A percentile compares a stretch with the other conserved stretches of the same genome.
These are phyloP conservation scores for Lasiosphaeria miniovina DNA, from an alignment of 495 filamentous ascomycete genomes.

Conservation along the genomic window DNA sequence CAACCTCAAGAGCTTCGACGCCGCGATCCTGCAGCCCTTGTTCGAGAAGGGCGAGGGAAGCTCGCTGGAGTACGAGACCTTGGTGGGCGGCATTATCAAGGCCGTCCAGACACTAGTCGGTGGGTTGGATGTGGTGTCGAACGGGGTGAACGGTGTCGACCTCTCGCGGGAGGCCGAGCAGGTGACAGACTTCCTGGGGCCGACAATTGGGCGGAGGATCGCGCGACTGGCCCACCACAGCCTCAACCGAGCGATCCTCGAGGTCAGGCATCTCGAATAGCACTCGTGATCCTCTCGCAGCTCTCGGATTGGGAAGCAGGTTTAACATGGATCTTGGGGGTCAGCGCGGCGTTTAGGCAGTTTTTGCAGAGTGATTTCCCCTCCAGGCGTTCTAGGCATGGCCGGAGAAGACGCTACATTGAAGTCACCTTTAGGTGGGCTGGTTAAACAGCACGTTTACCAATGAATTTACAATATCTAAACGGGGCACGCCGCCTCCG, in stretches of 20 bases:
- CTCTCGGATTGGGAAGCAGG: background rate
- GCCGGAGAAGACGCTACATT: too few species aligned
- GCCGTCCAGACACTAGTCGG: constrained; percentile 49
- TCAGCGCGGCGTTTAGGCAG: constrained; percentile 1
- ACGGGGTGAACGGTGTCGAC: constrained; percentile 31
- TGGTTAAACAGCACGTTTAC: too few species aligned
- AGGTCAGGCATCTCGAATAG: constrained; percentile 41
- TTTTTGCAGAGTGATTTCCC: too few species aligned
- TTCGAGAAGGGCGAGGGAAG: constrained; percentile 56
- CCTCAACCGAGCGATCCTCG: constrained; percentile 50
- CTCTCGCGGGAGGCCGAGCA: constrained; percentile 45
- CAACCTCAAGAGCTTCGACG: constrained; percentile 74
- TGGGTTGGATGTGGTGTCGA: constrained; percentile 14
- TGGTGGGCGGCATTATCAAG: constrained; percentile 59
- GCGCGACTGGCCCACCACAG: constrained; percentile 48
- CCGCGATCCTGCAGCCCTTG: constrained; percentile 58
- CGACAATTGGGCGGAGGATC: constrained; percentile 59
- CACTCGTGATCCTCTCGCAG: background rate
- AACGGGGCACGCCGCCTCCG: too few species aligned
- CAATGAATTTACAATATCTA: too few species aligned
- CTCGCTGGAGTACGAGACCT: constrained; percentile 57
- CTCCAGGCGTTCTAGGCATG: too few species aligned
- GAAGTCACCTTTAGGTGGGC: too few species aligned
- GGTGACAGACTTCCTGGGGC: constrained; percentile 53
- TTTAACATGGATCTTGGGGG: background rate